A percentile compares a stretch with the other conserved stretches of the same genome.
Conservation (phyloP, 2,329 filamentous ascomycete genomes). For the Cercospora zeina region DNA sequence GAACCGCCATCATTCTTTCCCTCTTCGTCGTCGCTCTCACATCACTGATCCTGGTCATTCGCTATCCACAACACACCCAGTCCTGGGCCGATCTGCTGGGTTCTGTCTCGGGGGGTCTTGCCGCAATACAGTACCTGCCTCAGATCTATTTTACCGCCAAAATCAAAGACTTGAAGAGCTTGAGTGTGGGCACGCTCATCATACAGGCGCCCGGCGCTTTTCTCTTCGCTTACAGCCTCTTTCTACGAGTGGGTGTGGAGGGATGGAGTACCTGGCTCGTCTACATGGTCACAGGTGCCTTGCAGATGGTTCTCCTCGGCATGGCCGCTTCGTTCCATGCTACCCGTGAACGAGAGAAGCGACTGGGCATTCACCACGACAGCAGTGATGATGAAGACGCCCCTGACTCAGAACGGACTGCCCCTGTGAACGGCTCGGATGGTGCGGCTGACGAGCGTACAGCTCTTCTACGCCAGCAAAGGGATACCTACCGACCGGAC, state of each 20-base stretch:
- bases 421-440: not conserved
- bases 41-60: constrained; percentile 65
- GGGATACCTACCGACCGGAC: not conserved
- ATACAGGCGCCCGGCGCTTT: constrained; percentile 94
- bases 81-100: constrained; percentile 85
- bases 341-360: not conserved
- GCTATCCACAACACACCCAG: constrained; percentile 64
- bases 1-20: constrained; percentile 70
- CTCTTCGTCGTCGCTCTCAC: constrained; percentile 68
- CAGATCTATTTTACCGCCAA: constrained; percentile 91
- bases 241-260: constrained; percentile 67
- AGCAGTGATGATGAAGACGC: constrained; percentile 19
- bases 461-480: constrained; percentile 1
- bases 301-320: constrained; percentile 77
- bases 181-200: constrained; percentile 97
- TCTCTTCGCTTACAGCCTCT: constrained; percentile 80
- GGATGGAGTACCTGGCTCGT: constrained; percentile 98
- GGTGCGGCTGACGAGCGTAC: constrained; percentile 3
- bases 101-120: constrained; percentile 72
- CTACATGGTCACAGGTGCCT: constrained; percentile 77
- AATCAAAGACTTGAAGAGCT: constrained; percentile 80
- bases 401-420: not conserved
- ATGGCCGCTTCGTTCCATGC: constrained; percentile 63
- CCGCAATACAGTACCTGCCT: constrained; percentile 87
- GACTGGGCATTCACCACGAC: constrained; percentile 7